These are phyloP conservation scores for Suillus variegatus DNA, from an alignment of 768 basidiomycete species.

Conservation along the genomic window DNA sequence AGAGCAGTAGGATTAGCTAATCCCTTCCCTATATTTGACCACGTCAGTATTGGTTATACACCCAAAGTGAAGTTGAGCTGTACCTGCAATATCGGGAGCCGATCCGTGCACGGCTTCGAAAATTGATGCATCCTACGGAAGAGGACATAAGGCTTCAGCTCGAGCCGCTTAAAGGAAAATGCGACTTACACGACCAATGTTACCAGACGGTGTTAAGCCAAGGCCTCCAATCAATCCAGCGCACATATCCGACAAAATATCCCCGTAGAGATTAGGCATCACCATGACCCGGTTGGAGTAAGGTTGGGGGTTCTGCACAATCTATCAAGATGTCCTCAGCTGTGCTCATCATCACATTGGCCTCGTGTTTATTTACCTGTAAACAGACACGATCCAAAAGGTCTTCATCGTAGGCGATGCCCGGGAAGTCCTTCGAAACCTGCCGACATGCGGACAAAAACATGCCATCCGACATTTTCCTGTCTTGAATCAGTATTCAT, in stretches of 20 bases:
- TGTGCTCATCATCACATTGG: neutral
- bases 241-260: conserved; percentile 97
- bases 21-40: conserved; percentile 63
- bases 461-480: conserved; percentile 99
- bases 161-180: conserved; percentile 12
- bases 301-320: conserved; percentile 91
- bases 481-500: conserved; percentile 34
- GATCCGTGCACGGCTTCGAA: conserved; percentile 99
- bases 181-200: conserved; percentile 83
- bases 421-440: conserved; percentile 94
- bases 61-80: conserved; percentile 22
- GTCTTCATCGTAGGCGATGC: conserved; percentile 94
- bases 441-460: conserved; percentile 97
- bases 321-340: conserved; percentile 40
- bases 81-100: conserved; percentile 97
- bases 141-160: conserved; percentile 16
- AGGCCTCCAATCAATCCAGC: conserved; percentile 98
- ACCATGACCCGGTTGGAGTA: conserved; percentile 99
- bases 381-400: conserved; percentile 95
- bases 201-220: conserved; percentile 95
- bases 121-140: conserved; percentile 87
- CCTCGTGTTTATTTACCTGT: conserved; percentile 49
- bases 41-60: conserved; percentile 8
- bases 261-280: conserved; percentile 98
- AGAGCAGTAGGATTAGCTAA: conserved; percentile 99